Evolutionary conservation across 371 early-diverging fungal genomes (phyloP).

Genomic region (Actinomucor elegans): DNA sequence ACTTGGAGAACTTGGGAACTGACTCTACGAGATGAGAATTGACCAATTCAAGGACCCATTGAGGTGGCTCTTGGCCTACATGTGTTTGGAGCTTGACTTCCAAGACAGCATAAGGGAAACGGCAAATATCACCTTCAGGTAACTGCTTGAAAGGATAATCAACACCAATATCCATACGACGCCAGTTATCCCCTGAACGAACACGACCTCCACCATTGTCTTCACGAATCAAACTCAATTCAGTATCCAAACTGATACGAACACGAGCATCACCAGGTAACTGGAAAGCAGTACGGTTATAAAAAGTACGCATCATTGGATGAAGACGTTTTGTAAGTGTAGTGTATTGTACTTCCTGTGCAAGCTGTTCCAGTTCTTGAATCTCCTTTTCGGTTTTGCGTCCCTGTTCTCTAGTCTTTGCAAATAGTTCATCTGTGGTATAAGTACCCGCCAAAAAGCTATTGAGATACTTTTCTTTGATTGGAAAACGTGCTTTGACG

Average conservation of each 20-base stretch:
- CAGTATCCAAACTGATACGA: slow-evolving; percentile 98
- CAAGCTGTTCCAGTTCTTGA: slow-evolving; percentile 75
- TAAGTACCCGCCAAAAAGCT: slow-evolving; percentile 83
- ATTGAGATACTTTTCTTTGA: slow-evolving; percentile 95
- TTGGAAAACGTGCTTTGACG: slow-evolving; percentile 94
- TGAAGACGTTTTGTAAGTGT: slow-evolving; percentile 76
- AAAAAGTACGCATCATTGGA: slow-evolving; percentile 95
- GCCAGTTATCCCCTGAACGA: slow-evolving; percentile 91
- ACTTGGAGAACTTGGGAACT: slow-evolving; percentile 99
- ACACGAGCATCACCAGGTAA: slow-evolving; percentile 98
- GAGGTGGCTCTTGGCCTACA: slow-evolving; percentile 89
- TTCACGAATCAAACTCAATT: slow-evolving; percentile 96
- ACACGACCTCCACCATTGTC: slow-evolving; percentile 72
- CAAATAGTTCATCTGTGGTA: slow-evolving; percentile 76
- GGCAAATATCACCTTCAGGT: slow-evolving; percentile 82
- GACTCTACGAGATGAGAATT: slow-evolving; percentile 93
- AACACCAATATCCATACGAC: slow-evolving; percentile 90
- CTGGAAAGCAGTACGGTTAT: slow-evolving; percentile 99
- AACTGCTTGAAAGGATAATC: slow-evolving; percentile 93
- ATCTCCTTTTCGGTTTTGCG: slow-evolving; percentile 83
- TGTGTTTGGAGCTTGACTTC: slow-evolving; percentile 98
- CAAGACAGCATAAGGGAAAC: slow-evolving; percentile 98
- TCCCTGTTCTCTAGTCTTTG: slow-evolving; percentile 84
- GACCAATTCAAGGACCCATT: slow-evolving; percentile 95
- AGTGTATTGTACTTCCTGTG: slow-evolving; percentile 83